Evolutionary conservation across 169 alveolate genomes (phyloP).

Genomic region (Perkinsus olseni): DNA sequence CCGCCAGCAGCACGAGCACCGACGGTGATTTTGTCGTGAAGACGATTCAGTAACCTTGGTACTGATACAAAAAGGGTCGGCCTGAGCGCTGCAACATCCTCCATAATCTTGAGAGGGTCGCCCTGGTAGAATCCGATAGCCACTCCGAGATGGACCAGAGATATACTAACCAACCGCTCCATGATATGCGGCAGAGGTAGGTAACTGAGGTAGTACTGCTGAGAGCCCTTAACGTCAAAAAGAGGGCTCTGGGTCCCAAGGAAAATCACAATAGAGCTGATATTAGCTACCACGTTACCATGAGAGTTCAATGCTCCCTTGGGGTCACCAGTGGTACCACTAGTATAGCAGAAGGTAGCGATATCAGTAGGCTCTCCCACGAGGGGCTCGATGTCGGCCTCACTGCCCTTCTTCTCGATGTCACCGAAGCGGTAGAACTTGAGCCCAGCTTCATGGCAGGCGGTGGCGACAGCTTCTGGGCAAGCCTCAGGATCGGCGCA

Average conservation of each 20-base stretch:
- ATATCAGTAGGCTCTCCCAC: slow-evolving; percentile 34
- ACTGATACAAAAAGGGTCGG: slow-evolving; percentile 74
- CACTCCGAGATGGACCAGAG: background rate
- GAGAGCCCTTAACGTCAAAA: background rate
- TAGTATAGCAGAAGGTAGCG: slow-evolving; percentile 66
- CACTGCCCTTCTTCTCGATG: background rate
- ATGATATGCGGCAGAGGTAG: slow-evolving; percentile 76
- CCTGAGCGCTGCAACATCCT: slow-evolving; percentile 57
- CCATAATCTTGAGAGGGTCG: slow-evolving; percentile 52
- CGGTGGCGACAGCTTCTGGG: background rate
- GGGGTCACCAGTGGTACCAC: slow-evolving; percentile 87
- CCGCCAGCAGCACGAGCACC: background rate
- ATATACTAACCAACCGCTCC: slow-evolving; percentile 50
- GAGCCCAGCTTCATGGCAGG: background rate
- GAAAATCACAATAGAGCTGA: slow-evolving; percentile 27
- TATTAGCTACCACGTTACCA: slow-evolving; percentile 44
- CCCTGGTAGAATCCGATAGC: slow-evolving; percentile 37
- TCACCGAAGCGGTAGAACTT: background rate
- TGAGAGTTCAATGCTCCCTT: slow-evolving; percentile 81
- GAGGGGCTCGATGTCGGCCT: background rate
- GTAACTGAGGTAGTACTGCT: slow-evolving; percentile 58
- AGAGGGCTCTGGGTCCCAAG: slow-evolving; percentile 22
- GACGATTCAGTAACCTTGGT: slow-evolving; percentile 63
- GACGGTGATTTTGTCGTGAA: slow-evolving; percentile 41
- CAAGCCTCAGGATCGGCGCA: slow-evolving; percentile 25